Evolutionary conservation across 1,139 yeast genomes (phyloP), one percentile per base, ranked within the genome.

Genomic region (Sugiyamaella paludigena): DNA sequence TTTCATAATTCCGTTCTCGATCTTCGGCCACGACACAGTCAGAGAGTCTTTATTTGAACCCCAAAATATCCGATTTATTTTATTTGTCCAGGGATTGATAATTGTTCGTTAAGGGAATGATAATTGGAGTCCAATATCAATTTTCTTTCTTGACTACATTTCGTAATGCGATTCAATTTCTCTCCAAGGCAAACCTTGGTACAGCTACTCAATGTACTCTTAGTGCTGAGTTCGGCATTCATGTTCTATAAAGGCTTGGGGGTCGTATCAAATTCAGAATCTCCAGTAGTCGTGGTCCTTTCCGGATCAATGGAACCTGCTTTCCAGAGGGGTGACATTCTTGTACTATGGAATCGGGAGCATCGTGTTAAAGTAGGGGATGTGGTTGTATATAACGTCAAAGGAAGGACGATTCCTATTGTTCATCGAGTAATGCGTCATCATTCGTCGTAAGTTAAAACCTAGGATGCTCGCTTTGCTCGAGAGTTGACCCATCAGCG

Each of bases 301-400:
- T 88, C 98, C 1, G 99, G 98, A 5, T 92, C 98, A 1, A 92
- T 92, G 99, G 98, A 94, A 66, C 99, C 99, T 1, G 98, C 98
- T 0, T 94, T 94, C 76, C 98, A 92, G 69, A 80, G 98, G 69
- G 99, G 99, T 43, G 99, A 92, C 65, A 84, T 94, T 36, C 73
- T 92, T 52, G 84, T 92, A 63, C 74, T 92, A 51, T 89, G 96
- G 96, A 92, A 92, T 68, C 76, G 97, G 56, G 83, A 85, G 51
- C 61, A 70, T 16, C 69, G 69, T 36, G 82, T 83, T 35, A 73
- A 78, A 44, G 95, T 91, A 1, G 99, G 99, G n/a, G 98, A 92
- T 63, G 77, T 92, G 26, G 98, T 92, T 10, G 98, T 92, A n/a
- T 92, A 94, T 66, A 92, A 92, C 61, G 79, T 91, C 28, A 77